Conservation (phyloP, 495 filamentous ascomycete genomes). For the Extremus antarcticus region DNA sequence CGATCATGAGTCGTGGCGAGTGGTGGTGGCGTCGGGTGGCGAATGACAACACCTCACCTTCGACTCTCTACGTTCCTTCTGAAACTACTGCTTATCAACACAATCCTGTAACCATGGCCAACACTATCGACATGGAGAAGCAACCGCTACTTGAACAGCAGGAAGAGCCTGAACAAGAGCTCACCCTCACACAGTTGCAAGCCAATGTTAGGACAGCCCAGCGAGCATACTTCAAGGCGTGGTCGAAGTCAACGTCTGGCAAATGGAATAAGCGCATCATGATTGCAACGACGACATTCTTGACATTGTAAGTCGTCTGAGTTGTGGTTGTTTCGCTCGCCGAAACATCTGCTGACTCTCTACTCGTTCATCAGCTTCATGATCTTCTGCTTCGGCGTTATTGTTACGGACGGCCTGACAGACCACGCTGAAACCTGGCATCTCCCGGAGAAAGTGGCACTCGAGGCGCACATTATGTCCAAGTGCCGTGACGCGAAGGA, state of each 20-base stretch:
- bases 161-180: neutral
- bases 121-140: conserved; percentile 17
- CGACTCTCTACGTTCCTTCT: neutral
- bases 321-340: too few species aligned
- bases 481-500: conserved; percentile 69
- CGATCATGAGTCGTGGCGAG: too few species aligned
- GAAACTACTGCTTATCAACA: neutral
- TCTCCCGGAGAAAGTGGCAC: conserved; percentile 40
- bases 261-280: conserved; percentile 17
- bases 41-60: neutral
- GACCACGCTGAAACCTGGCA: conserved; percentile 2
- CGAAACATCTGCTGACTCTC: too few species aligned
- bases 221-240: conserved; percentile 15
- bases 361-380: conserved; percentile 7
- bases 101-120: conserved; percentile 4
- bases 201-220: conserved; percentile 16
- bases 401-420: conserved; percentile 6
- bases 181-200: conserved; percentile 13
- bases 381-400: conserved; percentile 13
- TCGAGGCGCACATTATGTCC: conserved; percentile 86
- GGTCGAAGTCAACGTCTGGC: conserved; percentile 14
- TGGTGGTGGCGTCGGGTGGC: too few species aligned
- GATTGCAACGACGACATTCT: conserved; percentile 6
- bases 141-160: conserved; percentile 15
- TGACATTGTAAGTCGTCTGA: too few species aligned